phyloP scores from a whole-genome alignment of 768 basidiomycete genomes.

The Calocera viscosa region DNA sequence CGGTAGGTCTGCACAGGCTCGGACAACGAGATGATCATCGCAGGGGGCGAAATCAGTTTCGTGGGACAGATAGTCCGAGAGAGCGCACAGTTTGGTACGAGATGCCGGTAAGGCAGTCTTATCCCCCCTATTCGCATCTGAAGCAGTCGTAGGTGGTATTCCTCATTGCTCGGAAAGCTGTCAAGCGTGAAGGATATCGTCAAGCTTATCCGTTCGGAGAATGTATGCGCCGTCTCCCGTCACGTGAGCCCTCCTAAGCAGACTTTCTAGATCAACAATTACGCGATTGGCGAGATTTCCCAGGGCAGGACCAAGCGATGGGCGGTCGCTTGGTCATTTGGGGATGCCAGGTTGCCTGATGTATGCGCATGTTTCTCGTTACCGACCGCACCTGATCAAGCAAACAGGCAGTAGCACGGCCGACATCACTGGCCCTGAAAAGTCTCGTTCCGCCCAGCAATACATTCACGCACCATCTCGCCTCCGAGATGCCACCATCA shows the following conservation, averaged over 20 bases:
- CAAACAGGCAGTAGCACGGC: slow-evolving; percentile 29
- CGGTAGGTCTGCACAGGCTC: slow-evolving; percentile 73
- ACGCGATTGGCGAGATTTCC: slow-evolving; percentile 67
- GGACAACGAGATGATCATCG: slow-evolving; percentile 75
- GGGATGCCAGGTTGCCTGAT: slow-evolving; percentile 53
- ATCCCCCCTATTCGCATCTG: not conserved
- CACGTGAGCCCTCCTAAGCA: not conserved
- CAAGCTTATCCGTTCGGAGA: slow-evolving; percentile 35
- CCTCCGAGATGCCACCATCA: slow-evolving; percentile 12
- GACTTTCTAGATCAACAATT: slow-evolving; percentile 62
- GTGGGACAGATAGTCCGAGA: slow-evolving; percentile 67
- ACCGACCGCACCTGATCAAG: not conserved
- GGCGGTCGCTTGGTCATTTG: slow-evolving; percentile 81
- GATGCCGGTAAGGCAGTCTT: slow-evolving; percentile 44
- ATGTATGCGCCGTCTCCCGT: slow-evolving; percentile 27
- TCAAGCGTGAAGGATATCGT: slow-evolving; percentile 58
- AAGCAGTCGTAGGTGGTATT: slow-evolving; percentile 61
- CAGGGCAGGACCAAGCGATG: slow-evolving; percentile 88
- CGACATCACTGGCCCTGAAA: slow-evolving; percentile 35
- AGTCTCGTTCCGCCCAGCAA: slow-evolving; percentile 47
- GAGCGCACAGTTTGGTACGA: slow-evolving; percentile 38
- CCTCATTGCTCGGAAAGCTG: slow-evolving; percentile 82
- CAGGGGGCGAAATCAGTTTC: slow-evolving; percentile 75
- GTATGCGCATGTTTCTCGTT: slow-evolving; percentile 37
- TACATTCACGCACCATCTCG: slow-evolving; percentile 35